Percentiles rank a stretch among this genome's conserved stretches.
phyloP scores from a whole-genome alignment of 1,139 yeast species.

The Casaregolazyma lundiana region DNA sequence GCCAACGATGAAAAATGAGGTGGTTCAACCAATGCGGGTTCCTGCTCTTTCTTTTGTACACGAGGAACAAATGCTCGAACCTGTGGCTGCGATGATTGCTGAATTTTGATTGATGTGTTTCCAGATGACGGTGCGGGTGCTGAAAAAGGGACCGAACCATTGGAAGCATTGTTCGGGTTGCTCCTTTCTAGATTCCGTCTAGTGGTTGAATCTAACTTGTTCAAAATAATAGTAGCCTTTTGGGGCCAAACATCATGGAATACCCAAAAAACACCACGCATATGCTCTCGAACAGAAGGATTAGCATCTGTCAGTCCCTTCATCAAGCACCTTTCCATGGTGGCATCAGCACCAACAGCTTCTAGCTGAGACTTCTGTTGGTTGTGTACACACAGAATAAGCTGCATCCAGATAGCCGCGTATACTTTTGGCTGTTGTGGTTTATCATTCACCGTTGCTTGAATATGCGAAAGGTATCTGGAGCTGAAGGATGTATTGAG shows the following conservation, averaged over 20 bases:
- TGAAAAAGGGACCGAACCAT: constrained; percentile 2
- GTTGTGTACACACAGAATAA: constrained; percentile 46
- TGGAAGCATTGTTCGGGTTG: constrained; percentile 22
- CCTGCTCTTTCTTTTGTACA: neutral
- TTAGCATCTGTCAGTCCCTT: constrained; percentile 76
- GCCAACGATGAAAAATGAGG: neutral
- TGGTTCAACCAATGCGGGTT: neutral
- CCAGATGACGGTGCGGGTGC: constrained; percentile 5
- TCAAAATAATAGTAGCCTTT: constrained; percentile 37
- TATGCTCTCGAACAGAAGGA: constrained; percentile 71
- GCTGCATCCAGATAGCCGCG: constrained; percentile 66
- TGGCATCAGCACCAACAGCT: constrained; percentile 40
- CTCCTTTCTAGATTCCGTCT: constrained; percentile 54
- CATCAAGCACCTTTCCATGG: constrained; percentile 48
- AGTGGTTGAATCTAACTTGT: constrained; percentile 43
- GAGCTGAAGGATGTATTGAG: constrained; percentile 50
- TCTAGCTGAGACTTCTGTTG: constrained; percentile 37
- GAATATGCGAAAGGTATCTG: constrained; percentile 52
- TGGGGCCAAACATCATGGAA: constrained; percentile 48
- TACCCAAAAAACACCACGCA: constrained; percentile 73
- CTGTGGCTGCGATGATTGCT: constrained; percentile 1
- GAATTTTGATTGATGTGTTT: neutral
- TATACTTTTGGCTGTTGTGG: constrained; percentile 65
- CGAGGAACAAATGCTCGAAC: neutral
- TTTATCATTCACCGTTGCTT: constrained; percentile 57